Evolutionary conservation across 148 eudicot genomes (phyloP), one percentile per base, ranked within the genome.

Genomic region (Amaranthus hypochondriacus): DNA sequence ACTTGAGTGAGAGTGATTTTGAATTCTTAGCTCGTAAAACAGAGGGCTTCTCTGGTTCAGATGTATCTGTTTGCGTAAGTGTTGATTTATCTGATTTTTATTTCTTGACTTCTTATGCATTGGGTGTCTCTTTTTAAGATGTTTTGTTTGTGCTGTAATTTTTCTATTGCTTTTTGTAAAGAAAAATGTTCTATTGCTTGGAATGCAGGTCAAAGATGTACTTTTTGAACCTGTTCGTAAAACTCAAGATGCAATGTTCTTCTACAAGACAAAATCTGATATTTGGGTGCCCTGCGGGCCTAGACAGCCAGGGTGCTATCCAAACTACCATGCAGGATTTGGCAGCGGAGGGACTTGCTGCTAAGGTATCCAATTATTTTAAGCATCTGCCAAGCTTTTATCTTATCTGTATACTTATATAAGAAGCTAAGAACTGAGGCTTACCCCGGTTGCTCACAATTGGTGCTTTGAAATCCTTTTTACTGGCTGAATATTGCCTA

Each of bases 11-110:
- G 85, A 90, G 90, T 71, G 98, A 94, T 72, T 92, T 82, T 80
- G 98, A 92, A 79, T 78, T 10, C 71, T 77, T 92, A 77, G 98
- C 85, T 70, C 85, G 86, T 72, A 91, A 78, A 76, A 84, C 97
- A 44, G 98, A 92, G 73, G 98, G 98, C 39, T 94, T 91, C 82
- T 94, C 98, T 73, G 98, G 98, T 81, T 94, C 98, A 56, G 98
- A 94, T 83, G 73, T 94, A 70, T 48, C 98, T 73, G 98, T 94
- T 76, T 94, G 98, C 87, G 98, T 94, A 88, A 94, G 98, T 86
- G 55, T 48, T 58, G 9, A 48, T 15, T 42, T 14, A 56, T 56
- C 53, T 8, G 58, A 68, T 73, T 61, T 66, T 47, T 44, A 2
- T 66, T 18, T 44, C 64, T 70, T 47, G 4, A 28, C n/a, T 68